Conservation (phyloP, 2,329 filamentous ascomycete genomes). For the Talaromyces pinophilus region DNA sequence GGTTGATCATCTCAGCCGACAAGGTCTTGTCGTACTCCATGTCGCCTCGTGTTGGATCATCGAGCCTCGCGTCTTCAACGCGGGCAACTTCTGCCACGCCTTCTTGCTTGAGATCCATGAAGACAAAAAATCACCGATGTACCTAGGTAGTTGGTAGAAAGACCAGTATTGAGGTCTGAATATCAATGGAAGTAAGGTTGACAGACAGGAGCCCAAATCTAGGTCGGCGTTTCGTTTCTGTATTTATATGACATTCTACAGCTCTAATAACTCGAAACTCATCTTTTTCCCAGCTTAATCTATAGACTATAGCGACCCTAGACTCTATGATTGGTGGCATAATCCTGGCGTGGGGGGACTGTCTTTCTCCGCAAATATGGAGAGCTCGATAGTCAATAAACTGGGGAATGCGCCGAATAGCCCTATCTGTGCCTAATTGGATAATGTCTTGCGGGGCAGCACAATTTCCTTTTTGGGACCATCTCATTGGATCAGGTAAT, state of each 20-base stretch:
- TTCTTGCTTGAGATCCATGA: background rate
- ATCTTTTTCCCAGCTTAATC: background rate
- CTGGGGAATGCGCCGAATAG: background rate
- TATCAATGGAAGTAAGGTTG: background rate
- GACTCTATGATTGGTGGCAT: background rate
- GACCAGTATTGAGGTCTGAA: background rate
- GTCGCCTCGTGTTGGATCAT: background rate
- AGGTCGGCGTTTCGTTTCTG: background rate
- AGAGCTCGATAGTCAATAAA: background rate
- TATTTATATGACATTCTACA: background rate
- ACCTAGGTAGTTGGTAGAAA: background rate
- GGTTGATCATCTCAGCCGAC: conserved; percentile 15
- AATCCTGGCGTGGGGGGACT: background rate
- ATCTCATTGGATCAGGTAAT: no score
- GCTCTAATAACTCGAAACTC: background rate
- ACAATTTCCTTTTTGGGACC: background rate
- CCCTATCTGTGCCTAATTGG: background rate
- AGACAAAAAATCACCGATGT: background rate
- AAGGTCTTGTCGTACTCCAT: background rate
- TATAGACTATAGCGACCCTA: background rate
- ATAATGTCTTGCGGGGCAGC: background rate
- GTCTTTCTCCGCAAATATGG: background rate
- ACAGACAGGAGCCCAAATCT: background rate
- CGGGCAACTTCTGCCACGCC: background rate
- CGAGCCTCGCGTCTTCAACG: background rate